Conservation (phyloP, 2,329 filamentous ascomycete genomes). For the Xylaria polymorpha region DNA sequence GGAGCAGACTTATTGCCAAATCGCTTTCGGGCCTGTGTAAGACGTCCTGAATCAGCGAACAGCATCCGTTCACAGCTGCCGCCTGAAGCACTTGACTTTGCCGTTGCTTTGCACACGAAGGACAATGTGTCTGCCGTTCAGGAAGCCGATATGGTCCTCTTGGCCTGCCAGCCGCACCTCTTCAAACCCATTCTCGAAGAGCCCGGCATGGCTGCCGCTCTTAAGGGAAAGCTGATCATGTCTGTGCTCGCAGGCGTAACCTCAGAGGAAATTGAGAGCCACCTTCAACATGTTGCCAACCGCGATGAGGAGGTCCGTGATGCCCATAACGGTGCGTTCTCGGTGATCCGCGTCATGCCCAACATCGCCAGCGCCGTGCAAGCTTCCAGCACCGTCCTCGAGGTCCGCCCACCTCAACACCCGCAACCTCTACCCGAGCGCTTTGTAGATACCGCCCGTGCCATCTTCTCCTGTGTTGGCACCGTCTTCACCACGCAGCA, state of each 20-base stretch:
- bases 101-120: constrained; percentile 17
- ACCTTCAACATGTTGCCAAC: not conserved
- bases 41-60: constrained; percentile 16
- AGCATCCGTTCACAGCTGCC: constrained; percentile 17
- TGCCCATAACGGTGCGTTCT: not conserved
- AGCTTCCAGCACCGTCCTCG: constrained; percentile 24
- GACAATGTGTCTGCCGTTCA: constrained; percentile 22
- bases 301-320: not conserved
- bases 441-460: constrained; percentile 21
- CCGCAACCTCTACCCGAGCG: constrained; percentile 8
- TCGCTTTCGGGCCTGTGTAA: constrained; percentile 22
- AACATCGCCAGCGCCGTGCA: constrained; percentile 29
- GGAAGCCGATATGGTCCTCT: constrained; percentile 12
- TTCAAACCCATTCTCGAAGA: constrained; percentile 24
- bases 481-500: constrained; percentile 18
- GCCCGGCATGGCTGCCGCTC: constrained; percentile 14
- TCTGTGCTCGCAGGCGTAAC: constrained; percentile 26
- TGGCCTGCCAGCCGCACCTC: constrained; percentile 27
- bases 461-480: constrained; percentile 25
- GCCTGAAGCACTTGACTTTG: constrained; percentile 9
- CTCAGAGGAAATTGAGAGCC: constrained; percentile 21
- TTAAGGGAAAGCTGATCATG: constrained; percentile 18
- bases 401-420: constrained; percentile 11
- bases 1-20: constrained; percentile 15
- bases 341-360: constrained; percentile 23